These are phyloP conservation scores for Ascosphaera acerosa DNA, from an alignment of 2,329 filamentous ascomycete genomes.

Conservation along the genomic window DNA sequence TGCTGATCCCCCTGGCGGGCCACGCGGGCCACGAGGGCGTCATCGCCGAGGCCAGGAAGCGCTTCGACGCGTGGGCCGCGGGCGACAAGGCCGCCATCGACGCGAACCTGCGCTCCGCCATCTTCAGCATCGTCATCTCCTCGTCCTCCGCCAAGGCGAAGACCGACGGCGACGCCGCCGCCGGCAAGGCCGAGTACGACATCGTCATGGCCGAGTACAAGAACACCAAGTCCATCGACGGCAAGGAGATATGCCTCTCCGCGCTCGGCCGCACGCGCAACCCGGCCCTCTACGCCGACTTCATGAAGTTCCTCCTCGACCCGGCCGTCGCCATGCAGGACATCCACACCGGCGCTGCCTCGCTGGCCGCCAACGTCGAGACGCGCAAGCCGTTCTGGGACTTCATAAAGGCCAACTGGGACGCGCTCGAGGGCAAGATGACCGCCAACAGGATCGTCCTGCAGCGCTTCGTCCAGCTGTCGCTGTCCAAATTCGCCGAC, in stretches of 20 bases:
- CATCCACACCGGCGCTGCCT: constrained; percentile 54
- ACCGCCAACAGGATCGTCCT: constrained; percentile 63
- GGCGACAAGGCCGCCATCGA: constrained; percentile 44
- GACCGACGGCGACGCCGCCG: constrained; percentile 48
- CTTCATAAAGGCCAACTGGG: constrained; percentile 68
- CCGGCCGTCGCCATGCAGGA: constrained; percentile 68
- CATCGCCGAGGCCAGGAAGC: constrained; percentile 45
- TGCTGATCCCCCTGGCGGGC: constrained; percentile 52
- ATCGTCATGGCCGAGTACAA: constrained; percentile 67
- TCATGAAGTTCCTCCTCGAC: constrained; percentile 53
- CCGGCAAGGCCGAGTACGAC: constrained; percentile 42
- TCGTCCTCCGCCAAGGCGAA: constrained; percentile 41
- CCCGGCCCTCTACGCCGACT: constrained; percentile 37
- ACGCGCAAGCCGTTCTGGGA: constrained; percentile 58
- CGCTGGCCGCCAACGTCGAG: constrained; percentile 45
- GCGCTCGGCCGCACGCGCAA: constrained; percentile 53
- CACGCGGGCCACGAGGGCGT: constrained; percentile 50
- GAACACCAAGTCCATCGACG: constrained; percentile 62
- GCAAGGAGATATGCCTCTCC: constrained; percentile 61
- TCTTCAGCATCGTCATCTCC: constrained; percentile 50
- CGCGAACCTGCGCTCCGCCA: constrained; percentile 52
- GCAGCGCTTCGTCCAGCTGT: constrained; percentile 63
- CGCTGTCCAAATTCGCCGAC: constrained; percentile 55
- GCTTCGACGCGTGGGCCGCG: constrained; percentile 55
- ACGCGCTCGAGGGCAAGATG: constrained; percentile 42